A percentile compares a stretch with the other conserved stretches of the same genome.
Conservation (phyloP, 2,329 filamentous ascomycete genomes). For the Aureobasidium sp. region DNA sequence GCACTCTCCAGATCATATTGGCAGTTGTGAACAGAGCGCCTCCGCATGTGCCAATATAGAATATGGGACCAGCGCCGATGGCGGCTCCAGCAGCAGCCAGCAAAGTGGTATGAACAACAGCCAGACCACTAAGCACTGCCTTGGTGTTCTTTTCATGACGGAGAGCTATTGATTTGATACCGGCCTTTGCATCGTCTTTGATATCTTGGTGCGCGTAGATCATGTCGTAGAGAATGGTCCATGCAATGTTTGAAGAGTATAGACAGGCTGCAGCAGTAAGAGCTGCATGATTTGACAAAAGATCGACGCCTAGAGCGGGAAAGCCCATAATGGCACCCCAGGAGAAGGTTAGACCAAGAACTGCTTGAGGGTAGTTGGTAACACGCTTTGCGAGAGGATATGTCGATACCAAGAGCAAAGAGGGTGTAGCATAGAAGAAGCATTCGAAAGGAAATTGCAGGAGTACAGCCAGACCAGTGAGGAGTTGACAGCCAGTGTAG, state of each 20-base stretch:
- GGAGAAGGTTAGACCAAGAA: slow-evolving; percentile 77
- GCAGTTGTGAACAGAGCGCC: slow-evolving; percentile 48
- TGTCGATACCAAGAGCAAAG: slow-evolving; percentile 61
- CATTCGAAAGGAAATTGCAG: slow-evolving; percentile 69
- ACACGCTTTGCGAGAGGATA: slow-evolving; percentile 82
- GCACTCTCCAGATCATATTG: slow-evolving; percentile 54
- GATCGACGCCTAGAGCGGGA: slow-evolving; percentile 69
- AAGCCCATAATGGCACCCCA: slow-evolving; percentile 89
- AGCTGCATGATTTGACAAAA: slow-evolving; percentile 58
- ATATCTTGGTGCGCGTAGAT: slow-evolving; percentile 92
- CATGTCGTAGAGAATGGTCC: slow-evolving; percentile 87
- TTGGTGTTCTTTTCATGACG: slow-evolving; percentile 74
- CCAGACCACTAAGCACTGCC: slow-evolving; percentile 63
- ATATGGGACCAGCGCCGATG: slow-evolving; percentile 51
- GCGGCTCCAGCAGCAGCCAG: slow-evolving; percentile 63
- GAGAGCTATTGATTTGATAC: slow-evolving; percentile 81
- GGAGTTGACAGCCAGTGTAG: slow-evolving; percentile 67
- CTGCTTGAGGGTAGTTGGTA: slow-evolving; percentile 79
- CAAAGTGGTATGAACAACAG: slow-evolving; percentile 60
- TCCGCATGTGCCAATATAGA: slow-evolving; percentile 52
- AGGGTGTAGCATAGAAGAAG: slow-evolving; percentile 71
- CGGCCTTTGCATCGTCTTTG: slow-evolving; percentile 74
- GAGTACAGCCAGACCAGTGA: slow-evolving; percentile 65
- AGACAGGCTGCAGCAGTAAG: slow-evolving; percentile 60
- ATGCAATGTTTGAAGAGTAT: slow-evolving; percentile 72